These are phyloP conservation scores for Podaxis carcinomalis DNA, from an alignment of 768 basidiomycete species.

Conservation along the genomic window DNA sequence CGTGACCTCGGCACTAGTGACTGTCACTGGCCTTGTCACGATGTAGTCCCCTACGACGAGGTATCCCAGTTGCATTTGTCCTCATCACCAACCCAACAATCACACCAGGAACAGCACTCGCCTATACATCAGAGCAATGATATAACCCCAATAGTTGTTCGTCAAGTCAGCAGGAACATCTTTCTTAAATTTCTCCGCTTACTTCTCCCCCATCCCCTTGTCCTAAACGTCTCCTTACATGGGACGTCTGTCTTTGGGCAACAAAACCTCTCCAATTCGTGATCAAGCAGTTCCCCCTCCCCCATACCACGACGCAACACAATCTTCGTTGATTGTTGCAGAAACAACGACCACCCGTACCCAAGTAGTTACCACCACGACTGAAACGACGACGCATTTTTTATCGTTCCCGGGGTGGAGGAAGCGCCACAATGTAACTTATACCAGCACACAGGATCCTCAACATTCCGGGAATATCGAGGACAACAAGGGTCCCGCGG, in stretches of 20 bases:
- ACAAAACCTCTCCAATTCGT: not conserved
- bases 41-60: not conserved
- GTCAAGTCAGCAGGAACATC: not conserved
- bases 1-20: not conserved
- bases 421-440: slow-evolving; percentile 37
- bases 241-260: slow-evolving; percentile 4
- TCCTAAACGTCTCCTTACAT: not conserved
- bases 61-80: not conserved
- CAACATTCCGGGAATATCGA: slow-evolving; percentile 9
- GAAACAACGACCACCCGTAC: slow-evolving; percentile 48
- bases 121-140: slow-evolving; percentile 7
- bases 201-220: not conserved
- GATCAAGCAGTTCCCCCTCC: slow-evolving; percentile 11
- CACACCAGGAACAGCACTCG: no score
- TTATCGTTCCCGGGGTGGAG: slow-evolving; percentile 66
- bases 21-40: not conserved
- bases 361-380: slow-evolving; percentile 41
- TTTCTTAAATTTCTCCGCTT: not conserved
- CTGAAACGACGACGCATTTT: slow-evolving; percentile 53
- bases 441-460: slow-evolving; percentile 17
- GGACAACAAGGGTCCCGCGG: slow-evolving; percentile 5
- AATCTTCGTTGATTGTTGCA: slow-evolving; percentile 32
- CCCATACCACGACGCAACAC: slow-evolving; percentile 16
- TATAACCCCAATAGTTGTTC: not conserved
- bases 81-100: not conserved